A percentile compares a stretch with the other conserved stretches of the same genome.
phyloP scores from a whole-genome alignment of 208 protist species.

The Wallacemonas sp. region DNA sequence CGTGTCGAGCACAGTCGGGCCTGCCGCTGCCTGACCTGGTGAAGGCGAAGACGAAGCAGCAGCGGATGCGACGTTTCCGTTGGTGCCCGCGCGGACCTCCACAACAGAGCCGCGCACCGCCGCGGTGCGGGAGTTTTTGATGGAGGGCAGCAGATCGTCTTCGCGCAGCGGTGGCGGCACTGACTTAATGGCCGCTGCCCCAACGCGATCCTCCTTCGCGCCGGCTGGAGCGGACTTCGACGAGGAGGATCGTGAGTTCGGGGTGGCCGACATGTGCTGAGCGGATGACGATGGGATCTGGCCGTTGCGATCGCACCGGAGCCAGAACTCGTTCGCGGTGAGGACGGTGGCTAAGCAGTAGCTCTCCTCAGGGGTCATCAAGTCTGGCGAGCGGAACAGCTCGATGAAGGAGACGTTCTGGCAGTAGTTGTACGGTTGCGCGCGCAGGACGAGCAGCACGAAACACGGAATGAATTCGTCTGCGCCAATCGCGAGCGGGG shows the following conservation, averaged over 20 bases:
- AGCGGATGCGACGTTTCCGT: background rate
- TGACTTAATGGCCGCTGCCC: background rate
- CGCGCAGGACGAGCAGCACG: constrained; percentile 74
- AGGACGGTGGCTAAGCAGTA: constrained; percentile 77
- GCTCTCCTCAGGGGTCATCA: constrained; percentile 58
- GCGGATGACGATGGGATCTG: constrained; percentile 12
- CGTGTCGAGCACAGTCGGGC: constrained; percentile 29
- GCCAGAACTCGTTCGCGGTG: constrained; percentile 66
- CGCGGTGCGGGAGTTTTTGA: constrained; percentile 29
- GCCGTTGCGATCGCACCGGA: constrained; percentile 43
- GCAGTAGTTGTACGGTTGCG: constrained; percentile 63
- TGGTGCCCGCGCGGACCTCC: too few species aligned
- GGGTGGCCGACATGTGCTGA: background rate
- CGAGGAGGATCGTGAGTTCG: background rate
- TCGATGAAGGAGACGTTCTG: constrained; percentile 77
- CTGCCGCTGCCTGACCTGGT: background rate
- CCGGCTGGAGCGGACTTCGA: background rate
- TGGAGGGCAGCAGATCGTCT: constrained; percentile 49
- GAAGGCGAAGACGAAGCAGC: background rate
- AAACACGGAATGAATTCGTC: constrained; percentile 86
- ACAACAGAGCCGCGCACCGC: too few species aligned
- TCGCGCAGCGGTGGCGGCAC: constrained; percentile 23
- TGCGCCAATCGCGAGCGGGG: constrained; percentile 55
- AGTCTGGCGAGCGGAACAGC: constrained; percentile 34
- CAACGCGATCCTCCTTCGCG: background rate